phyloP scores from a whole-genome alignment of 1,284 basidiomycete species.

The Austropuccinia psidii region DNA sequence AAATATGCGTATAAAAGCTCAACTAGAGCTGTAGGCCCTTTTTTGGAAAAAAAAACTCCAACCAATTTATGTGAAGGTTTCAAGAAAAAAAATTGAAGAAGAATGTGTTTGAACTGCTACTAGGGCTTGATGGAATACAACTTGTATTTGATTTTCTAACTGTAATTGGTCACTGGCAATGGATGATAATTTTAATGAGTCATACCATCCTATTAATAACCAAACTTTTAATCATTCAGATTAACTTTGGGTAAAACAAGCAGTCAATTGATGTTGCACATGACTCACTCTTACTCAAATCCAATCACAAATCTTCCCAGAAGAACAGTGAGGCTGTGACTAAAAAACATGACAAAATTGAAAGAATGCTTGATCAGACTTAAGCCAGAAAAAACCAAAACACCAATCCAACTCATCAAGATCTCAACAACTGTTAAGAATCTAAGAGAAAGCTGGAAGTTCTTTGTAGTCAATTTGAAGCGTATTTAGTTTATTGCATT shows the following conservation, averaged over 20 bases:
- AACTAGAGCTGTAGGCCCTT: conserved; percentile 52
- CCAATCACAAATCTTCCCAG: conserved; percentile 64
- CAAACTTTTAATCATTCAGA: conserved; percentile 52
- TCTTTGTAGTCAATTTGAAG: conserved; percentile 65
- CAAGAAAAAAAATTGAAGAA: conserved; percentile 81
- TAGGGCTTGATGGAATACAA: conserved; percentile 89
- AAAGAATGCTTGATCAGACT: conserved; percentile 57
- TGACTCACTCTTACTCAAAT: conserved; percentile 65
- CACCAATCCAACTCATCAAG: background rate
- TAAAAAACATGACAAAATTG: conserved; percentile 80
- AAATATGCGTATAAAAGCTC: conserved; percentile 78
- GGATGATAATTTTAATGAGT: conserved; percentile 51
- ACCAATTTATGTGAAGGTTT: conserved; percentile 82
- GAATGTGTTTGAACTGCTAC: conserved; percentile 89
- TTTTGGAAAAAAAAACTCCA: conserved; percentile 44
- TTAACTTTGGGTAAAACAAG: conserved; percentile 45
- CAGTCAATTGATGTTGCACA: conserved; percentile 79
- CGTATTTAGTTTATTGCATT: conserved; percentile 64
- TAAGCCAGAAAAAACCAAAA: conserved; percentile 24
- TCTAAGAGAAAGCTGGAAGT: conserved; percentile 55
- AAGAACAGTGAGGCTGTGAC: conserved; percentile 66
- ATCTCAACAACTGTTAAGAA: conserved; percentile 40
- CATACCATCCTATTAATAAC: conserved; percentile 43
- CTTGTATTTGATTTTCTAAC: conserved; percentile 72
- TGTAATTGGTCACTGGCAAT: conserved; percentile 65